Base-by-base conservation (phyloP, 2,329 filamentous ascomycete genomes). In the Bisporella sp. region DNA sequence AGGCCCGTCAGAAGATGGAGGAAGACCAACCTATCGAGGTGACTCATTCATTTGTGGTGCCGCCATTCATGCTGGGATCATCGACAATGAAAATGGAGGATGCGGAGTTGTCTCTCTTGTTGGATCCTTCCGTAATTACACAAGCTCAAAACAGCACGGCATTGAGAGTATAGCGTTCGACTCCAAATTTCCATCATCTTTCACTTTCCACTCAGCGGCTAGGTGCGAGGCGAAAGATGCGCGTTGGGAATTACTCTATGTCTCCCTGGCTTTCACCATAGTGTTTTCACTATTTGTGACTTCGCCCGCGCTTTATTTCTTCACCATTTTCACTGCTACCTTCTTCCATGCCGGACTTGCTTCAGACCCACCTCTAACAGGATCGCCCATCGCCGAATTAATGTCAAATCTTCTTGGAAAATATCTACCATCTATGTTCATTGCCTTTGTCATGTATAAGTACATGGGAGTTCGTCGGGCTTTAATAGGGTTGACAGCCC, bases 321-420 rank as follows among this genome's bases (percentile, higher is more conserved):
- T 89, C 66, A 84, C 83, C 46, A 76, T 82, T 35, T 97, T 96
- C 60, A 75, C 84, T 47, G 87, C 85, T 60, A 73, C 95, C 37
- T 97, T 96, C 69, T 88, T 87, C 72, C 90, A 96, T 56, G 87
- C 95, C 12, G 91, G 89, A 5, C 78, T 97, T 59, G 92, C 89
- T 7, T 90, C 89, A 1, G 92, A 99, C 64, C 86, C 90, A 2
- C 92, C 93, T 0, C 77, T 77, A 29, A 76, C 85, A 53, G 73
- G 74, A 1, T 76, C 83, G 39, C 8, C 8, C 35, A 80, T 90
- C 49, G 75, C 87, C 13, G 79, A 77, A 6, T 76, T 96, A 3
- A 75, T 96, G 54, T 92, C 89, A 44, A 80, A 85, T 46, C 77
- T 93, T 4, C 66, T 95, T 30, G 89, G 88, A 53, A 86, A 88